phyloP scores from a whole-genome alignment of 768 basidiomycete genomes.

The Sutorius australiensis region DNA sequence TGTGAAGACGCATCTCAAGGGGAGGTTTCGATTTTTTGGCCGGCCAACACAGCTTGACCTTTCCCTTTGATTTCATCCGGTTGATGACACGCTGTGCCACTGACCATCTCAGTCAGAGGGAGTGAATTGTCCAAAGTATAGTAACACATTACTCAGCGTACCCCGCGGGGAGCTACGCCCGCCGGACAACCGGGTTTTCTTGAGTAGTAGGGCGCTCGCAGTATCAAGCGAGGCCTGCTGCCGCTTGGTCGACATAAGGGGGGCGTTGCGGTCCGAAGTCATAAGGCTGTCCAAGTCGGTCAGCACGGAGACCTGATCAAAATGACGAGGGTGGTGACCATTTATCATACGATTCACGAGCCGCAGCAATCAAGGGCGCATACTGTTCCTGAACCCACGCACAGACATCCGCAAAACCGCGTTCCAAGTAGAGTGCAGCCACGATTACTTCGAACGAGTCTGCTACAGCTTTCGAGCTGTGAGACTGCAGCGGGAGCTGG shows the following conservation, averaged over 20 bases:
- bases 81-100: slow-evolving; percentile 27
- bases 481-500: slow-evolving; percentile 17
- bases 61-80: slow-evolving; percentile 27
- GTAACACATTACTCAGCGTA: slow-evolving; percentile 18
- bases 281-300: slow-evolving; percentile 13
- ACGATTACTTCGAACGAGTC: slow-evolving; percentile 48
- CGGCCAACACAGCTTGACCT: slow-evolving; percentile 18
- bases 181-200: slow-evolving; percentile 20
- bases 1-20: slow-evolving; percentile 16
- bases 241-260: slow-evolving; percentile 15
- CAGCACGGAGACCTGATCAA: neutral
- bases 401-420: slow-evolving; percentile 36
- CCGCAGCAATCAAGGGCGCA: slow-evolving; percentile 34
- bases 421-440: slow-evolving; percentile 40
- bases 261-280: neutral
- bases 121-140: neutral
- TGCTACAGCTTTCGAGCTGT: slow-evolving; percentile 37
- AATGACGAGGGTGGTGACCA: slow-evolving; percentile 15
- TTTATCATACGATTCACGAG: slow-evolving; percentile 26
- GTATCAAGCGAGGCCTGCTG: neutral
- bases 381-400: slow-evolving; percentile 39
- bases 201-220: slow-evolving; percentile 9
- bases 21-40: slow-evolving; percentile 15
- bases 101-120: slow-evolving; percentile 9
- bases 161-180: slow-evolving; percentile 13